Evolutionary conservation across 2,329 filamentous ascomycete species (phyloP).

Genomic region (Thermoascus crustaceus): DNA sequence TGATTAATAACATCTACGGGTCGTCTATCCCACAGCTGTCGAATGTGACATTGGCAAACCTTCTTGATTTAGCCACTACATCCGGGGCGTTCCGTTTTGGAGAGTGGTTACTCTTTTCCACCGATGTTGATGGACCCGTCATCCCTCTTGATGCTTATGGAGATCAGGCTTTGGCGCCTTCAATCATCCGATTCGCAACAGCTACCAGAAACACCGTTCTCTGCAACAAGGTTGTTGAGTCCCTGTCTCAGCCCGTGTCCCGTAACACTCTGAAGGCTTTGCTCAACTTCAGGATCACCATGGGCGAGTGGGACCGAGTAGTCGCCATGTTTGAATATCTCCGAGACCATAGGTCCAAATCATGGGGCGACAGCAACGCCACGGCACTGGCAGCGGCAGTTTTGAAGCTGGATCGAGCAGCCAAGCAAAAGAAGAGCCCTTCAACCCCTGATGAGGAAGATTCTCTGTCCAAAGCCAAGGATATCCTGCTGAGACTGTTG

Average conservation of each 20-base stretch:
- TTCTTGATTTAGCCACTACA: slow-evolving; percentile 45
- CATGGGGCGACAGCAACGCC: slow-evolving; percentile 32
- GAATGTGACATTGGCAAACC: slow-evolving; percentile 38
- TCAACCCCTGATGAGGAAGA: slow-evolving; percentile 8
- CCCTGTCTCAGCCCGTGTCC: slow-evolving; percentile 24
- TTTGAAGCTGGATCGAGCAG: slow-evolving; percentile 29
- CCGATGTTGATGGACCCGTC: slow-evolving; percentile 47
- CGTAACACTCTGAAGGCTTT: slow-evolving; percentile 29
- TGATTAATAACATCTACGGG: slow-evolving; percentile 14
- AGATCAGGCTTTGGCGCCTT: slow-evolving; percentile 42
- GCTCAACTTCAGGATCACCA: slow-evolving; percentile 25
- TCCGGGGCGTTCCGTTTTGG: slow-evolving; percentile 42
- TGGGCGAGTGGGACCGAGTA: slow-evolving; percentile 27
- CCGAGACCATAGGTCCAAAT: slow-evolving; percentile 23
- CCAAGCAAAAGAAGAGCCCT: slow-evolving; percentile 10
- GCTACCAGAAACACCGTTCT: slow-evolving; percentile 38
- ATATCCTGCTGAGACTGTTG: slow-evolving; percentile 27
- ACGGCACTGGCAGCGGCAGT: slow-evolving; percentile 29
- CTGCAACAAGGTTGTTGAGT: slow-evolving; percentile 20
- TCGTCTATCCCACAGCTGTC: slow-evolving; percentile 36
- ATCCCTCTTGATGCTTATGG: slow-evolving; percentile 40
- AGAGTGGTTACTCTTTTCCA: slow-evolving; percentile 45
- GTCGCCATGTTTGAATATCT: slow-evolving; percentile 25
- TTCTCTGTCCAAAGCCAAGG: slow-evolving; percentile 19
- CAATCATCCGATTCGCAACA: slow-evolving; percentile 48